Evolutionary conservation across 768 basidiomycete genomes (phyloP), one percentile per base, ranked within the genome.

Genomic region (Agaricus sinodeliciosus): DNA sequence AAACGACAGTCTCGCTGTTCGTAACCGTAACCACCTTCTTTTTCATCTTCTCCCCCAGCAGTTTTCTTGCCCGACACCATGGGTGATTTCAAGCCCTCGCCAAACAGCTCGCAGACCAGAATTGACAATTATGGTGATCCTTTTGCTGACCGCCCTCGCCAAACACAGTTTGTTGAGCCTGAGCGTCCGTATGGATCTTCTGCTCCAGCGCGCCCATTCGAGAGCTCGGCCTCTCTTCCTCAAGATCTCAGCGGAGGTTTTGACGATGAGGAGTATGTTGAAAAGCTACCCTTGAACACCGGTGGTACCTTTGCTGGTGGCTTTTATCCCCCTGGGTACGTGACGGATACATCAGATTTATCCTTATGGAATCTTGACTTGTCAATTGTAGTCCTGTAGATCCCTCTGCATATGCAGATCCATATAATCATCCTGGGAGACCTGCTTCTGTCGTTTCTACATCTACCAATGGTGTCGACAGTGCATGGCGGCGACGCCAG

Each of bases 321-420:
- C 27, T 85, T 82, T 63, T 91, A 91, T 59, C 90, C 90, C 45
- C 85, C 87, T 36, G 71, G 72, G 88, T 89, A 62, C 66, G 83
- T 75, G 36, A 36, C 43, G 50, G 49, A 43, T 40, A 50, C 3
- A 31, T 13, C 44, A 27, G 44, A n/a, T 49, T 34, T 36, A 15
- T 11, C 36, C 43, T 41, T 25, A 54, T 48, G 28, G 55, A 49
- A 41, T 48, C 52, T 11, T 54, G 18, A 45, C 31, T 25, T 51
- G 56, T 36, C 46, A 48, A 19, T 27, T 31, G 28, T 56, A 71
- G 81, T 52, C 61, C 73, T 35, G 63, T 76, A 34, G 82, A 87
- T 64, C 85, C 84, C 12, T 72, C 70, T 46, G 67, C 75, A 0
- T 85, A 76, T 61, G 88, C 85, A 9, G 87, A 89, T 56, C 84